Conservation (phyloP, 2,329 filamentous ascomycete species). For the Penicillium expansum region DNA sequence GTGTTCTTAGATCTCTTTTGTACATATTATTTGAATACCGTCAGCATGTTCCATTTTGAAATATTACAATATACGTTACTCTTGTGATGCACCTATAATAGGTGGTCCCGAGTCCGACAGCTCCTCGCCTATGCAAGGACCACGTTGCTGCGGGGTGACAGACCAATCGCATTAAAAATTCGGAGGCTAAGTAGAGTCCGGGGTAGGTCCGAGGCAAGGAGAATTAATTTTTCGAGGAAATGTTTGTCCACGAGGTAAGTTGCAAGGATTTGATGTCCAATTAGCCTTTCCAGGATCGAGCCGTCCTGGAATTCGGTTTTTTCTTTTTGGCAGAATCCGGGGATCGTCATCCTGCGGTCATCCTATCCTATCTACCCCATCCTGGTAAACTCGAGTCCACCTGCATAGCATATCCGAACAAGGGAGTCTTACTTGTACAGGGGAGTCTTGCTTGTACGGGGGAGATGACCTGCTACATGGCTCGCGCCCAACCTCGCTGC, state of each 20-base stretch:
- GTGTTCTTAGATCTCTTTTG: neutral
- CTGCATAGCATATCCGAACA: neutral
- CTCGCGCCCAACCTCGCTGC: neutral
- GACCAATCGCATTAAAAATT: neutral
- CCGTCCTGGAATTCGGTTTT: neutral
- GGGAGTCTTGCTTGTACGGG: neutral
- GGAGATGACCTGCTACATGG: neutral
- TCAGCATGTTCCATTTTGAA: neutral
- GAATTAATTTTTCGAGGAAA: neutral
- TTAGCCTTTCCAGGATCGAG: neutral
- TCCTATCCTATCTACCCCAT: neutral
- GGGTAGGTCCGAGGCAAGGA: neutral
- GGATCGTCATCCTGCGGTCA: conserved; percentile 1
- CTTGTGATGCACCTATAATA: neutral
- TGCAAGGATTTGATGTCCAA: neutral
- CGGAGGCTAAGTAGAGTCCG: neutral
- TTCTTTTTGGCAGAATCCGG: neutral
- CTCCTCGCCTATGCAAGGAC: conserved; percentile 43
- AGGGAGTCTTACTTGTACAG: neutral
- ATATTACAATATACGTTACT: neutral
- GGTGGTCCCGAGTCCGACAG: conserved; percentile 30
- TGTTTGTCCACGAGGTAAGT: neutral
- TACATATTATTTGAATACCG: neutral
- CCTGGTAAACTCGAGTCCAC: neutral
- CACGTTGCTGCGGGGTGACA: conserved; percentile 20